Base-by-base conservation (phyloP, 1,139 yeast genomes). In the Meyerozyma carpophila region DNA sequence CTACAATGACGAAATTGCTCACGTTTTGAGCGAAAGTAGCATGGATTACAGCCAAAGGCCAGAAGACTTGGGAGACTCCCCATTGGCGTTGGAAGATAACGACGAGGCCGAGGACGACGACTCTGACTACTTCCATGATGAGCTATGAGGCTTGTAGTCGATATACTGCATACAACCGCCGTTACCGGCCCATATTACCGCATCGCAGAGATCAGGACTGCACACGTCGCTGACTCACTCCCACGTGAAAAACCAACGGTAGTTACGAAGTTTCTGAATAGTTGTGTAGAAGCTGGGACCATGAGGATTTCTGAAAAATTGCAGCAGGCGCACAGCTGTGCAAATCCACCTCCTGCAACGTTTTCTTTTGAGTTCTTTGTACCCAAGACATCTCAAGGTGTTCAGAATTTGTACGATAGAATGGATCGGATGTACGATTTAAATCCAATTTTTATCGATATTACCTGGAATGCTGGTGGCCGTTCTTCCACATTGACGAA, bases 401-500 rank as follows among this genome's bases (percentile, higher is more conserved):
- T 91, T 28, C 96, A 91, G 63, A 93, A 93, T 61, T 74, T 93
- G 47, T 93, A 91, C 66, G 98, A 93, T 63, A 79, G 98, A 62
- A 93, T 93, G 94, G 98, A 93, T 61, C 80, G 97, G 64, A 93
- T 93, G 98, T 89, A 88, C 64, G 91, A 87, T 53, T 73, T 91
- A 56, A 84, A 85, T 51, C 98, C 98, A 1, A 81, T 87, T 50
- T 93, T 93, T 62, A 83, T 93, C 48, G 98, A 93, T 61, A 87
- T 93, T 50, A 93, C 98, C 1, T 93, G 98, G 98, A 91, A 91
- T 58, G 98, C 98, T 2, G 98, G 98, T 37, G 98, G 98, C 8
- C 75, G 91, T 47, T 69, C 86, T 41, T 83, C 95, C 6, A 79
- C 80, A 42, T 70, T 88, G 54, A 86, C 97, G 37, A 84, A 88